phyloP scores from a whole-genome alignment of 345 rosid genomes.

The Ceriops zippeliana region DNA sequence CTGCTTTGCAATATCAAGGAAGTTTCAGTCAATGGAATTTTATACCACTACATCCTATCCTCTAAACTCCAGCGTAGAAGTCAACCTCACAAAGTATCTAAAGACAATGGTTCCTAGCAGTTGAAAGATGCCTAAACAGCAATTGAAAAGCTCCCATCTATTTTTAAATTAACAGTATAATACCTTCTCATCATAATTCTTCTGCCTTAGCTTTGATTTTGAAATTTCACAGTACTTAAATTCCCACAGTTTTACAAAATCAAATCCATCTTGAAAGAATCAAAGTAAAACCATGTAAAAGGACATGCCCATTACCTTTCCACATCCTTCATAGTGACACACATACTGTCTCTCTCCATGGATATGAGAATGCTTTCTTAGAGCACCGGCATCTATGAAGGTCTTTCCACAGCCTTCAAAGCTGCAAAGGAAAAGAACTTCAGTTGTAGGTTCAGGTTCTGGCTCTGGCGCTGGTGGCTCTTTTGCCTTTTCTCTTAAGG shows the following conservation, averaged over 20 bases:
- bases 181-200: no score
- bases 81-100: no score
- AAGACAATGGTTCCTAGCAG: no score
- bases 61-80: no score
- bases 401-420: conserved; percentile 93
- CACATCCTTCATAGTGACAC: conserved; percentile 75
- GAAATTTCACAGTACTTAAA: not conserved
- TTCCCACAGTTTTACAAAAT: not conserved
- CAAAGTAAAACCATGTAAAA: conserved; percentile 1
- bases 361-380: conserved; percentile 93
- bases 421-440: conserved; percentile 96
- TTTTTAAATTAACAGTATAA: no score
- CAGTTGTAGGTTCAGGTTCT: conserved; percentile 92
- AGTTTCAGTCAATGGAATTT: no score
- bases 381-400: conserved; percentile 86
- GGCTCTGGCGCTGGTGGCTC: conserved; percentile 71
- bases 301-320: conserved; percentile 51
- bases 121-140: no score
- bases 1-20: no score
- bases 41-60: no score
- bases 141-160: no score
- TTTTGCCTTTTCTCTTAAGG: conserved; percentile 61
- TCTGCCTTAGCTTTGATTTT: no score
- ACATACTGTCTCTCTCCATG: conserved; percentile 92
- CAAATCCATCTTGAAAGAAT: not conserved